Percentiles rank a stretch among this genome's conserved stretches.
Conservation (phyloP, 139 green algal species). For the Closterium sp. region DNA sequence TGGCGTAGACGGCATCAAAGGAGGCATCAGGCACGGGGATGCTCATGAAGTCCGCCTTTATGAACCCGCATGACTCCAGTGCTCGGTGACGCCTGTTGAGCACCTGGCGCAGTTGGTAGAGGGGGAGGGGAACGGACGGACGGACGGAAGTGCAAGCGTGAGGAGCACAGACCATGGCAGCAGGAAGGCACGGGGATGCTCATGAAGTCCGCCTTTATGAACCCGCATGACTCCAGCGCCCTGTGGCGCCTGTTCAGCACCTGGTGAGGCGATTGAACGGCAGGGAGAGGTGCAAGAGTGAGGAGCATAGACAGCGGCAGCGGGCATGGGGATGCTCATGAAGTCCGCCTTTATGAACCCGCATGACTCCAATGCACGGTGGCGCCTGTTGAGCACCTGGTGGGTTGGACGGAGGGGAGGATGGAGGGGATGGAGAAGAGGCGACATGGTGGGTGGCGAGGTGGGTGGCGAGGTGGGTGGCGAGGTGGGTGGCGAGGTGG, state of each 20-base stretch:
- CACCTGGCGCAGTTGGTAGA: neutral
- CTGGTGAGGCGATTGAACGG: neutral
- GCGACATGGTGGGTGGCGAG: too few relatives aligned
- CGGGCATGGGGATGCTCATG: slow-evolving; percentile 60
- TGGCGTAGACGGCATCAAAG: too few relatives aligned
- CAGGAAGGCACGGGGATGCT: slow-evolving; percentile 55
- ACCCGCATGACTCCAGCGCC: slow-evolving; percentile 37
- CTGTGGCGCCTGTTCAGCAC: neutral
- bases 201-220: slow-evolving; percentile 63
- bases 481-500: too few relatives aligned
- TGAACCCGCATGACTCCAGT: slow-evolving; percentile 44
- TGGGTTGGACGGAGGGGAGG: too few relatives aligned
- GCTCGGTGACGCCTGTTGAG: neutral
- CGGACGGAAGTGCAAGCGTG: too few relatives aligned
- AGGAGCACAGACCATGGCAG: too few relatives aligned
- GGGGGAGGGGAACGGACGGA: neutral
- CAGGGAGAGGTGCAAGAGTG: too few relatives aligned
- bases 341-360: slow-evolving; percentile 60
- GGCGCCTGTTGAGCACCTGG: too few relatives aligned
- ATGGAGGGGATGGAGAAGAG: too few relatives aligned
- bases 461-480: too few relatives aligned
- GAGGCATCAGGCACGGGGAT: slow-evolving; percentile 54
- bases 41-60: slow-evolving; percentile 64
- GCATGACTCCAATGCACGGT: slow-evolving; percentile 9
- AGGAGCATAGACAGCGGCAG: too few relatives aligned